A percentile compares a stretch with the other conserved stretches of the same genome.
Conservation (phyloP, 768 basidiomycete genomes). For the Boletellus ananiceps region DNA sequence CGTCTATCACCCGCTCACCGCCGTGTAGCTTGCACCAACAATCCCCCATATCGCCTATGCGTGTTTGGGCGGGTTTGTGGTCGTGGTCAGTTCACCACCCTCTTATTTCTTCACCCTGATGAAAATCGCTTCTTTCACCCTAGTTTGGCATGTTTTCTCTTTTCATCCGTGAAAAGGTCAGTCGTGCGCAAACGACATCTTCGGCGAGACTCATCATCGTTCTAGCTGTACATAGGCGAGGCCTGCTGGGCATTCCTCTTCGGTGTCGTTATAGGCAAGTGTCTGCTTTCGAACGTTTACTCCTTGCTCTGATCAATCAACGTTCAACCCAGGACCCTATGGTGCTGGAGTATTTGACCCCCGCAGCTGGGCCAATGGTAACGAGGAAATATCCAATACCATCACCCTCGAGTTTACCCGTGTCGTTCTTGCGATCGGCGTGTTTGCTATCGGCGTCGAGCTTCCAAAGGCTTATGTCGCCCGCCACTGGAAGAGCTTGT, state of each 20-base stretch:
- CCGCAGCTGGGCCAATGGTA: conserved; percentile 58
- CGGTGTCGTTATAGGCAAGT: conserved; percentile 81
- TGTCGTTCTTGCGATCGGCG: conserved; percentile 91
- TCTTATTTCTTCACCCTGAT: not conserved
- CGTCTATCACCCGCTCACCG: conserved; percentile 2
- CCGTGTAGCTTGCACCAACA: conserved; percentile 41
- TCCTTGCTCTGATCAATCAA: conserved; percentile 3
- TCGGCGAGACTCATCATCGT: conserved; percentile 4
- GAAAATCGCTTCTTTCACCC: not conserved
- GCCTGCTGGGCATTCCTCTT: conserved; percentile 94
- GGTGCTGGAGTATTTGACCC: conserved; percentile 81
- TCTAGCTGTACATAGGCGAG: conserved; percentile 87
- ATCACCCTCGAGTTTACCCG: conserved; percentile 90
- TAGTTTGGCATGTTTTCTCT: conserved; percentile 96
- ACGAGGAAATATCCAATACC: conserved; percentile 50
- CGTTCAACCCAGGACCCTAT: conserved; percentile 60
- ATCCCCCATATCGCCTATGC: conserved; percentile 76
- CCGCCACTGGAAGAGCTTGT: conserved; percentile 87
- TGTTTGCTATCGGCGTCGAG: conserved; percentile 98
- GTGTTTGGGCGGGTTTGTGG: conserved; percentile 77
- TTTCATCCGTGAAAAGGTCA: conserved; percentile 80
- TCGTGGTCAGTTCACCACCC: conserved; percentile 46
- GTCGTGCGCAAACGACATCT: conserved; percentile 8
- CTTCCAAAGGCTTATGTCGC: conserved; percentile 93
- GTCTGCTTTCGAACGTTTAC: not conserved